A percentile compares a stretch with the other conserved stretches of the same genome.
phyloP scores from a whole-genome alignment of 371 early-diverging fungal genomes.

The Mortierella sp. region DNA sequence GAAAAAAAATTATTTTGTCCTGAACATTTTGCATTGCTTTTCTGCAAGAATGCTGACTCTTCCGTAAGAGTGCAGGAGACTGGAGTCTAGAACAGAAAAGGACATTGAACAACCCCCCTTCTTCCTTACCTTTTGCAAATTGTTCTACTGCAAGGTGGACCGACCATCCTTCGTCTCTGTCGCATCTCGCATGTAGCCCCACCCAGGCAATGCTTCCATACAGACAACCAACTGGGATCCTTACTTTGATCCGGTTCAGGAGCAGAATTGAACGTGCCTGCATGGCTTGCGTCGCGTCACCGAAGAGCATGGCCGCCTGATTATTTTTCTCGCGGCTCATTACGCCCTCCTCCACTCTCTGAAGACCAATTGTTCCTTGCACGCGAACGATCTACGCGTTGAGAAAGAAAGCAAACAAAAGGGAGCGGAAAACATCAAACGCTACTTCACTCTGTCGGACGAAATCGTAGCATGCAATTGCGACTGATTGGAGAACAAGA shows the following conservation, averaged over 20 bases:
- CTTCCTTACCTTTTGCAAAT: neutral
- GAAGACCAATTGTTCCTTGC: neutral
- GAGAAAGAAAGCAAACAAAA: neutral
- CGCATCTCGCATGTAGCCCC: neutral
- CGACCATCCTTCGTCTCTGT: neutral
- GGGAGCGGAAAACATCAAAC: neutral
- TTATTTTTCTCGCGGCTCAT: neutral
- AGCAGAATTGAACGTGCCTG: neutral
- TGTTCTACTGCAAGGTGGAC: neutral
- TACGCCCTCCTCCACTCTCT: neutral
- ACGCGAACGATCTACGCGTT: neutral
- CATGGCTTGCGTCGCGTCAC: neutral
- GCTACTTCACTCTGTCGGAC: neutral
- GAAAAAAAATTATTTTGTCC: neutral
- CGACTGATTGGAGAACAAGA: slow-evolving; percentile 11
- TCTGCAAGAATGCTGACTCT: too few species aligned
- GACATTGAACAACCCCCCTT: neutral
- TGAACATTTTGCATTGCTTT: too few species aligned
- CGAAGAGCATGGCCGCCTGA: neutral
- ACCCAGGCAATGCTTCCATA: too few species aligned
- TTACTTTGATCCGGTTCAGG: neutral
- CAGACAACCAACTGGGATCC: neutral
- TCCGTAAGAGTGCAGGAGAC: too few species aligned
- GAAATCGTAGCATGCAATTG: neutral
- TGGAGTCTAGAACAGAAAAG: slow-evolving; percentile 13